These are phyloP conservation scores for Aphanoascus verrucosus DNA, from an alignment of 2,329 filamentous ascomycete species.

Conservation along the genomic window DNA sequence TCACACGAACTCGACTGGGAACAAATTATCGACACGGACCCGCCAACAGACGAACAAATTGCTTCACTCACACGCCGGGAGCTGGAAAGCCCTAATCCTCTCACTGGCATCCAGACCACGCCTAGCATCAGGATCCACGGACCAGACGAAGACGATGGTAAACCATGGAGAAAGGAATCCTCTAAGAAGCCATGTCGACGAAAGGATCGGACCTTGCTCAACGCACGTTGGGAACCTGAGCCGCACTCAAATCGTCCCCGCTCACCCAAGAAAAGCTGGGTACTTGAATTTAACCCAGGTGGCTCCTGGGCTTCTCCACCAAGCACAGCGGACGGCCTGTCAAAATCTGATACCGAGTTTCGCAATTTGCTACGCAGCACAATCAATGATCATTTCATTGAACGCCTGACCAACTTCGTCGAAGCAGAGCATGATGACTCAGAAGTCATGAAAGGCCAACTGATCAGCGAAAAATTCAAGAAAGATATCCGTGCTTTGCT, in stretches of 20 bases:
- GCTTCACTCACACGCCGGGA: neutral
- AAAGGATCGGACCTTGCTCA: neutral
- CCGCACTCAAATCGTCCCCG: too few relatives aligned
- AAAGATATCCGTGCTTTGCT: neutral
- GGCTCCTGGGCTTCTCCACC: neutral
- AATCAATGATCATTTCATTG: neutral
- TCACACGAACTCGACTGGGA: neutral
- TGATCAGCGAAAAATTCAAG: neutral
- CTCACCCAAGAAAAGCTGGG: neutral
- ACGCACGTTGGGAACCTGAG: neutral
- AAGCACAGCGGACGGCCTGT: neutral
- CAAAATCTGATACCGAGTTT: neutral
- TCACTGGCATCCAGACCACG: neutral
- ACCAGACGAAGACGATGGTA: neutral
- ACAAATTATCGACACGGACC: neutral
- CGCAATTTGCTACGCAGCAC: neutral
- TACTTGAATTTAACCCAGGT: too few relatives aligned
- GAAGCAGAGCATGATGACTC: neutral
- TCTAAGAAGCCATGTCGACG: neutral
- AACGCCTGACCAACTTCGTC: neutral
- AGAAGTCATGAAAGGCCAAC: neutral
- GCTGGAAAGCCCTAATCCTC: neutral
- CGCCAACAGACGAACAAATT: neutral
- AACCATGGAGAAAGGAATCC: neutral
- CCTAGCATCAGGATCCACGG: neutral